phyloP scores from a whole-genome alignment of 768 basidiomycete species.

The Kondoa subrosea region DNA sequence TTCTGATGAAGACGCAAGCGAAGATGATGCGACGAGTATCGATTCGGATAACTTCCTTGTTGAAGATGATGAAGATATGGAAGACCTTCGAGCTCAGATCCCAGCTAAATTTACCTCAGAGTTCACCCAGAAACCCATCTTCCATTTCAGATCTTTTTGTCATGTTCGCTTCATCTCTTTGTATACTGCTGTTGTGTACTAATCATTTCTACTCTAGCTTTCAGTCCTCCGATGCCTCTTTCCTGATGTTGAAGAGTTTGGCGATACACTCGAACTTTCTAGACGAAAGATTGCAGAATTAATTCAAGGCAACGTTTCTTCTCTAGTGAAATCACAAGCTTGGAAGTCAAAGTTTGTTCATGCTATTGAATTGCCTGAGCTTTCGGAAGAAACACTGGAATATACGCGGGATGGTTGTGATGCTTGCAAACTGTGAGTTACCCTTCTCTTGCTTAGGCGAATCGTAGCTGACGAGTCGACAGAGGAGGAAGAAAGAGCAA shows the following conservation, averaged over 20 bases:
- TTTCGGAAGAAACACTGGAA: not conserved
- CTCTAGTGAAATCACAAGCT: not conserved
- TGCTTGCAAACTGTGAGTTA: not conserved
- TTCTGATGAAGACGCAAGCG: not conserved
- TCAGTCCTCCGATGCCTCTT: not conserved
- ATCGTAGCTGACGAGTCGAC: no score
- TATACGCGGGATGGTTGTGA: not conserved
- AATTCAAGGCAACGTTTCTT: not conserved
- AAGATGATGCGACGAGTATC: not conserved
- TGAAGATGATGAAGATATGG: not conserved
- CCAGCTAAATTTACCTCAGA: constrained; percentile 2
- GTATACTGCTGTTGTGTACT: no score
- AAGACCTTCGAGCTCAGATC: constrained; percentile 1
- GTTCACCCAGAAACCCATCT: not conserved
- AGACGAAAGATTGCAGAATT: not conserved
- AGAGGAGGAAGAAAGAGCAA: not conserved
- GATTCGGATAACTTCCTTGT: not conserved
- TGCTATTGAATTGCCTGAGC: not conserved
- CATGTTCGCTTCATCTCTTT: not conserved
- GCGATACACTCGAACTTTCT: not conserved
- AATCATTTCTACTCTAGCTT: no score
- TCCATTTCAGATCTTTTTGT: not conserved
- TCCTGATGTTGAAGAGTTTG: not conserved
- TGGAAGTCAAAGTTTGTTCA: not conserved
- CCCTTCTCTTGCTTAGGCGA: no score